Conservation (phyloP, 768 basidiomycete species). For the Dentipellis fragilis region DNA sequence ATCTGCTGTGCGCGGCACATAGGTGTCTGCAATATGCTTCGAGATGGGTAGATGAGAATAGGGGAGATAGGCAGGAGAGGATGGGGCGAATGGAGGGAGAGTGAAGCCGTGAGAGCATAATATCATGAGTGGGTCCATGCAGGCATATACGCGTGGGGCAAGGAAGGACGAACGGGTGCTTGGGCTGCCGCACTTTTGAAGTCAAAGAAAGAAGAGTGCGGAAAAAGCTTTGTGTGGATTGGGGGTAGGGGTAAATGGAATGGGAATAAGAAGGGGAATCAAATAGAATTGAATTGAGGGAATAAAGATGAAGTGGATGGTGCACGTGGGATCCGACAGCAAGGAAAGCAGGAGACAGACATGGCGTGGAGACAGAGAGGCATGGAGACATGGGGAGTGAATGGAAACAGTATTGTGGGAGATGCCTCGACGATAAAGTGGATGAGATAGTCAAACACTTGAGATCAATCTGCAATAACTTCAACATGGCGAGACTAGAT, state of each 20-base stretch:
- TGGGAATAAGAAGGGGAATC: neutral
- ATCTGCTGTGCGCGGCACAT: neutral
- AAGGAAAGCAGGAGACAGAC: slow-evolving; percentile 11
- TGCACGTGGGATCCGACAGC: slow-evolving; percentile 11
- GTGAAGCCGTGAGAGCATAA: neutral
- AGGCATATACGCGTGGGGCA: neutral
- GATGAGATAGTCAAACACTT: slow-evolving; percentile 3
- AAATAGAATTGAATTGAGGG: slow-evolving; percentile 6
- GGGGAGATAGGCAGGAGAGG: neutral
- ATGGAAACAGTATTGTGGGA: slow-evolving; percentile 6
- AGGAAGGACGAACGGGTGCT: neutral
- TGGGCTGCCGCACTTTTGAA: slow-evolving; percentile 1
- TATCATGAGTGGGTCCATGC: slow-evolving; percentile 1
- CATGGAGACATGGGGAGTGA: slow-evolving; percentile 4
- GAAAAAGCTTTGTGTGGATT: slow-evolving; percentile 4
- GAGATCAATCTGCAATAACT: slow-evolving; percentile 8
- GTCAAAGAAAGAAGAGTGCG: neutral
- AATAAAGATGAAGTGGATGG: slow-evolving; percentile 4
- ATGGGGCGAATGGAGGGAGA: neutral
- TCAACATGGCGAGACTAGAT: slow-evolving; percentile 11
- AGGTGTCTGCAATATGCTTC: neutral
- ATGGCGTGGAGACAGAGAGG: neutral
- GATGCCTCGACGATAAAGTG: slow-evolving; percentile 4
- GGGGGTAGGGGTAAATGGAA: neutral
- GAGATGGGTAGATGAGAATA: neutral